Conservation (phyloP, 805 yeast species). For the Candida endomychidarum region DNA sequence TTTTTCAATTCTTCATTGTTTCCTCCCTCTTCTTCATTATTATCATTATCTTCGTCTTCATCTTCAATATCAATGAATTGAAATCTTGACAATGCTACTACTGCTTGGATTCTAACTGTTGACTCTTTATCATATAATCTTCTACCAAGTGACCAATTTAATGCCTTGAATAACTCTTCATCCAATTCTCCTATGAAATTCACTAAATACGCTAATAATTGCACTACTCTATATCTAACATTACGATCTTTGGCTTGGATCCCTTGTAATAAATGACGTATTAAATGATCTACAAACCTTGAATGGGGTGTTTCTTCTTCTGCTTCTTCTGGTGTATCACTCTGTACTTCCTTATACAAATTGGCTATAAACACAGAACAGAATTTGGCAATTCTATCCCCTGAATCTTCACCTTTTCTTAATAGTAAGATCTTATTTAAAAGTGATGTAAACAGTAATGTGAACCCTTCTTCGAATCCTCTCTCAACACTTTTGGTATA, state of each 20-base stretch:
- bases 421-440: constrained; percentile 65
- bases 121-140: constrained; percentile 77
- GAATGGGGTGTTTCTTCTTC: constrained; percentile 31
- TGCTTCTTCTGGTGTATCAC: constrained; percentile 19
- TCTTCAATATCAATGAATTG: constrained; percentile 48
- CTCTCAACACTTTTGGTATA: constrained; percentile 55
- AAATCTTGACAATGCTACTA: constrained; percentile 73
- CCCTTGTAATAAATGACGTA: constrained; percentile 73
- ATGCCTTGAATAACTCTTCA: constrained; percentile 62
- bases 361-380: constrained; percentile 56
- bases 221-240: constrained; percentile 80
- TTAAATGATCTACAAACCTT: constrained; percentile 55
- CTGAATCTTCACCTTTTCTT: constrained; percentile 68
- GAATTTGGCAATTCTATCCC: constrained; percentile 76
- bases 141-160: constrained; percentile 59
- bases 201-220: constrained; percentile 68
- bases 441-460: constrained; percentile 56
- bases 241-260: constrained; percentile 70
- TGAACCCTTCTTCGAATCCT: constrained; percentile 58
- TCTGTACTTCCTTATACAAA: constrained; percentile 27
- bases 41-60: constrained; percentile 29
- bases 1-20: constrained; percentile 7
- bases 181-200: constrained; percentile 74
- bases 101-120: constrained; percentile 78
- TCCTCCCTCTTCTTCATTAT: constrained; percentile 36